Conservation (phyloP, 73 alveolate species). For the Tetrahymena borealis region DNA sequence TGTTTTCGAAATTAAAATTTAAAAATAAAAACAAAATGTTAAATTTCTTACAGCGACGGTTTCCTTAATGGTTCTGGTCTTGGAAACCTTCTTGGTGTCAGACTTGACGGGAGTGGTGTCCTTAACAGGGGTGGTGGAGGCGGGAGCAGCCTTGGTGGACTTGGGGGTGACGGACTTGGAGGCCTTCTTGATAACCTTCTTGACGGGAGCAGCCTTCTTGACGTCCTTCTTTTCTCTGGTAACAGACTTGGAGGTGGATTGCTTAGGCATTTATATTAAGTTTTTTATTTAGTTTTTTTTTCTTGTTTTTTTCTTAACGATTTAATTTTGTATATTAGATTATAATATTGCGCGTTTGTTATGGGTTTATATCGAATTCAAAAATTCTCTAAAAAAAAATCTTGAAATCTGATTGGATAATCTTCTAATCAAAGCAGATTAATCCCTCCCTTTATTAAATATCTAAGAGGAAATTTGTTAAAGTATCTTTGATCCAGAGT, state of each 20-base stretch:
- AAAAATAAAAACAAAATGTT: not conserved
- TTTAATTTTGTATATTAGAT: not conserved
- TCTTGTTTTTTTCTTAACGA: constrained; percentile 1
- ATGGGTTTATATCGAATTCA: not conserved
- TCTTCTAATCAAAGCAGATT: not conserved
- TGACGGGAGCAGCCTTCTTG: not conserved
- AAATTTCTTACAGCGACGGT: not conserved
- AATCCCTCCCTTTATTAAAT: not conserved
- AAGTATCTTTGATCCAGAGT: not conserved
- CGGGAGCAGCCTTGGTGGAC: not conserved
- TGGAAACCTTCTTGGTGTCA: not conserved
- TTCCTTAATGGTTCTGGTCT: not conserved
- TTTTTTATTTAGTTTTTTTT: not conserved
- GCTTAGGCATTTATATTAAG: not conserved
- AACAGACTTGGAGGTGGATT: not conserved
- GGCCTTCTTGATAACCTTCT: not conserved
- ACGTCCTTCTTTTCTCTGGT: not conserved
- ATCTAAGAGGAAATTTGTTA: not conserved
- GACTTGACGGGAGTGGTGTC: not conserved
- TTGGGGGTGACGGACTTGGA: not conserved
- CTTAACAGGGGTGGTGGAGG: not conserved
- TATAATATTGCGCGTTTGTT: not conserved
- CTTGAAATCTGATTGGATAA: not conserved
- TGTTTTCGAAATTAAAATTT: not conserved
- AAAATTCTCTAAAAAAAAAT: not conserved